A percentile compares a stretch with the other conserved stretches of the same genome.
phyloP scores from a whole-genome alignment of 192 early-diverging fungal species.

The Pilaira anomala region DNA sequence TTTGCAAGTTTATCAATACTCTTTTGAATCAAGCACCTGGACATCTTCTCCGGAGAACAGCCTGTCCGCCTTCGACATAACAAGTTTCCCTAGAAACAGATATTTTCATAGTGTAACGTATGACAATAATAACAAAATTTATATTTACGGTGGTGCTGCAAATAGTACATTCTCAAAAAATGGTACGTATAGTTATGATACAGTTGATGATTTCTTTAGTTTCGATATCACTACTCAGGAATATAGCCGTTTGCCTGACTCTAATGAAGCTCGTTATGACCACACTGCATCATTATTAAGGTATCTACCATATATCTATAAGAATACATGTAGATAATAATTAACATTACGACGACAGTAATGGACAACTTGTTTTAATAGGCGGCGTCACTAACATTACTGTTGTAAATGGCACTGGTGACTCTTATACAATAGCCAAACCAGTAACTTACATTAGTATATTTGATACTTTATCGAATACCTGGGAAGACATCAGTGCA shows the following conservation, averaged over 20 bases:
- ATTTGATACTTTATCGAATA: slow-evolving; percentile 21
- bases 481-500: slow-evolving; percentile 15
- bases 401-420: not conserved
- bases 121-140: slow-evolving; percentile 7
- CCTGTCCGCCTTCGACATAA: not conserved
- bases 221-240: not conserved
- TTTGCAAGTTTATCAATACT: slow-evolving; percentile 11
- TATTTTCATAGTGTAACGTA: slow-evolving; percentile 14
- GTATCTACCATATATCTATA: not conserved
- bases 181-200: too few species aligned
- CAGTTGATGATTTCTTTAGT: slow-evolving; percentile 13
- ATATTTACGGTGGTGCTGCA: slow-evolving; percentile 21
- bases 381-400: slow-evolving; percentile 19
- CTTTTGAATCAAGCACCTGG: slow-evolving; percentile 15
- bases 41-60: not conserved
- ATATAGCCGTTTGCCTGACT: not conserved
- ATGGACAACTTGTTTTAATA: slow-evolving; percentile 29
- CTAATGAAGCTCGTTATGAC: slow-evolving; percentile 20
- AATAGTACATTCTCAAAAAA: too few species aligned
- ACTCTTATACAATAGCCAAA: too few species aligned
- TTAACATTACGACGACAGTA: not conserved
- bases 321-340: not conserved
- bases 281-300: slow-evolving; percentile 23
- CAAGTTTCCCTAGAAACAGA: slow-evolving; percentile 7
- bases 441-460: slow-evolving; percentile 12